Base-by-base conservation (phyloP, 768 basidiomycete genomes). In the Mycena chlorophos region DNA sequence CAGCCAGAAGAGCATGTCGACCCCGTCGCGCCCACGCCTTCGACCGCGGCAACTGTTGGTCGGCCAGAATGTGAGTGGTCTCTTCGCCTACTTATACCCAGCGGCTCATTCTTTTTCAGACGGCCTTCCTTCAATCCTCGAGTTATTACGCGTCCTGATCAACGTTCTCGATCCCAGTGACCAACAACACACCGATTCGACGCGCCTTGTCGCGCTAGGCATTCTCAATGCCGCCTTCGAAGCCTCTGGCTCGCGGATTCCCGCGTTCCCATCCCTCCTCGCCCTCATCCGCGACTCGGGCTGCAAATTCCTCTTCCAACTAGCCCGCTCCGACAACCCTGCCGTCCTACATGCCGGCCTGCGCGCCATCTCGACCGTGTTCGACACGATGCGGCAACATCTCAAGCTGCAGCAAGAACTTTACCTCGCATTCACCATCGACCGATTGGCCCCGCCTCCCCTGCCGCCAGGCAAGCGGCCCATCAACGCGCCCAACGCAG, bases 281-380 rank as follows among this genome's bases (percentile, higher is more conserved):
- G 76, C 79, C 25, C 84, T 98, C 52, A 77, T 98, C 29, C 73
- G 90, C 14, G 96, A 99, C 67, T 80, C 88, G 46, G 94, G 91
- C 0, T 98, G 96, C 80, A 95, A 96, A 74, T 94, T 89, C 67
- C 84, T 99, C 28, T 98, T 99, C 79, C 95, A 97, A 73, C 84
- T 99, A 30, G 94, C 94, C 20, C 85, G 95, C 30, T 94, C 94
- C 2, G 94, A 97, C 60, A 90, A 91, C 55, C 80, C 83, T 8
- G 78, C 81, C 45, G 82, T 99, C 48, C 79, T 98, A 10, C 86
- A 92, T 42, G 76, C 84, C 52, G 80, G 94, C 17, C 77, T 99
- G 25, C 88, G 96, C 23, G 87, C 90, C 2, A 90, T 92, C 59
- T 86, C 91, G 13, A 93, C 92, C 5, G 79, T 98, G 58, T 87